Evolutionary conservation across 1,284 basidiomycete species (phyloP), one percentile per base, ranked within the genome.

Genomic region (Rhodotorula sp.): DNA sequence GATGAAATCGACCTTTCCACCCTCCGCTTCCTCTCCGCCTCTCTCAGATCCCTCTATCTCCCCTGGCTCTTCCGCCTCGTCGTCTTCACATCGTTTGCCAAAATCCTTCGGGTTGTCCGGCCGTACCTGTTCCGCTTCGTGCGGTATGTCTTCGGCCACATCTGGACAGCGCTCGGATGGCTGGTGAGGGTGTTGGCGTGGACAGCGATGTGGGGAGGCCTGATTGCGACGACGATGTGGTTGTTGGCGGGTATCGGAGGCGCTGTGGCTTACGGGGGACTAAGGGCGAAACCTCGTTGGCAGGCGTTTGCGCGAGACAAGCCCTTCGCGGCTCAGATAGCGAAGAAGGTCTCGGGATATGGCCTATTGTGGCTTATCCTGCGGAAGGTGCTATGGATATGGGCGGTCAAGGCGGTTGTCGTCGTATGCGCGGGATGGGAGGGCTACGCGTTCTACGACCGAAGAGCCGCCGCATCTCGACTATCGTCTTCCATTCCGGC

Each of bases 1-100:
- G 31, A 54, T 34, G 58, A 59, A 34, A 66, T 64, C 44, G 68
- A 70, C 58, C 31, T 15, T 11, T 70, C 68, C 31, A 70, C 68
- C 37, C 61, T 61, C 47, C 53, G 61, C 30, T 67, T 46, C 46
- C 28, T 70, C 46, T 28, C 52, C 6, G 24, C 57, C 11, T 56
- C 64, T 18, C 20, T 64, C 48, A 64, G 58, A 26, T 15, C 59
- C 40, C 58, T 56, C 26, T 70, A 47, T 24, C 60, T 64, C 61
- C 62, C 62, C 10, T 70, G 55, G 48, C 58, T 64, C 46, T n/a
- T 54, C 52, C 65, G 58, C 55, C 57, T 67, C 61, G 37, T 46
- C 40, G 34, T 57, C 48, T 63, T 64, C 26, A 64, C 64, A 37
- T 40, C 61, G 7, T 13, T 28, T 50, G 60, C 64, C 47, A 61